Conservation (phyloP, 2,329 filamentous ascomycete genomes). For the Aspergillus melleus region DNA sequence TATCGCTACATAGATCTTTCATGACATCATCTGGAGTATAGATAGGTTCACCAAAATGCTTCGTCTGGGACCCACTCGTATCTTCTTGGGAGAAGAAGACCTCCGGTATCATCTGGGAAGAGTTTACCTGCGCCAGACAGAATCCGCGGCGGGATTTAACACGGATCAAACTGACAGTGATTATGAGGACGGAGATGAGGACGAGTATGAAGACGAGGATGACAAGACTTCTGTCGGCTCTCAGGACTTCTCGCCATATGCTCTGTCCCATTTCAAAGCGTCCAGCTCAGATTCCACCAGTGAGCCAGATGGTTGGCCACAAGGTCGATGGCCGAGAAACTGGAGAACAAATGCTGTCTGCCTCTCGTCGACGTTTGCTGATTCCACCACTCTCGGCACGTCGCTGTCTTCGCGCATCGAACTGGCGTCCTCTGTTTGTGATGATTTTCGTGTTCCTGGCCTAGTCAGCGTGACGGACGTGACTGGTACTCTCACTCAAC, state of each 20-base stretch:
- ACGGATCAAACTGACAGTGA: neutral
- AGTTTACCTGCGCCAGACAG: constrained; percentile 16
- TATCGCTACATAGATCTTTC: neutral
- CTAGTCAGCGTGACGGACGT: too few species aligned
- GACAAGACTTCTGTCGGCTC: neutral
- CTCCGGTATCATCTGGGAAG: constrained; percentile 30
- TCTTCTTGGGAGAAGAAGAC: constrained; percentile 34
- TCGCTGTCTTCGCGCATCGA: too few species aligned
- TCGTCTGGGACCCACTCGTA: constrained; percentile 33
- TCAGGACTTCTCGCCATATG: neutral
- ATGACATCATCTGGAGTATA: neutral
- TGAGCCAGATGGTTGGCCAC: neutral
- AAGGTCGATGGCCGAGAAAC: neutral
- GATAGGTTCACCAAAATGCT: constrained; percentile 29
- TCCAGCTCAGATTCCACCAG: neutral
- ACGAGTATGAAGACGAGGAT: neutral
- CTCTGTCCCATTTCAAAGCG: neutral
- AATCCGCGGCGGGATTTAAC: constrained; percentile 14
- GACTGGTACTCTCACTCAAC: too few species aligned
- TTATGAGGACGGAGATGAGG: neutral
- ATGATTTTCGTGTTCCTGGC: too few species aligned
- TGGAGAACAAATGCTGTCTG: neutral
- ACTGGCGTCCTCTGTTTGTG: too few species aligned
- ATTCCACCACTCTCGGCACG: too few species aligned
- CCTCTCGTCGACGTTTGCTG: too few species aligned